Evolutionary conservation across 2,329 filamentous ascomycete genomes (phyloP).

Genomic region (Aureobasidium sp.): DNA sequence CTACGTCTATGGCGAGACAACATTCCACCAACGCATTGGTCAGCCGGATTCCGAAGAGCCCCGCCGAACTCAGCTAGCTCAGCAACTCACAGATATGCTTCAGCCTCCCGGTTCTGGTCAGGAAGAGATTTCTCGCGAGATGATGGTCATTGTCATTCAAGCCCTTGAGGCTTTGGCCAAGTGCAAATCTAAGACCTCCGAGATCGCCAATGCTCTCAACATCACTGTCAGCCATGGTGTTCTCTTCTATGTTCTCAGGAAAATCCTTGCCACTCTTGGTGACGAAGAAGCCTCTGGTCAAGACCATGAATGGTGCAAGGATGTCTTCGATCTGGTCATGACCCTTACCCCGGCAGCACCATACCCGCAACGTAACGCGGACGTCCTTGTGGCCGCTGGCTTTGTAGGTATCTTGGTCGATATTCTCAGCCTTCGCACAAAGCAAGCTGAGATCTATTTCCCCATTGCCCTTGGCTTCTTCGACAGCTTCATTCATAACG

Average conservation of each 20-base stretch:
- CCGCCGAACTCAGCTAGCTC: conserved; percentile 78
- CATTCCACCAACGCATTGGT: conserved; percentile 80
- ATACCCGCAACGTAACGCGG: conserved; percentile 58
- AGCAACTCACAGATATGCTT: conserved; percentile 86
- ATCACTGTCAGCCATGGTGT: conserved; percentile 96
- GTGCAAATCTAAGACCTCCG: conserved; percentile 66
- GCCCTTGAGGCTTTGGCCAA: conserved; percentile 80
- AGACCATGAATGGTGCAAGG: conserved; percentile 85
- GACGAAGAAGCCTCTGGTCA: conserved; percentile 53
- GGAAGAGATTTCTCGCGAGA: conserved; percentile 59
- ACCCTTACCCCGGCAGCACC: conserved; percentile 58
- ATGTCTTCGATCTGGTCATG: conserved; percentile 79
- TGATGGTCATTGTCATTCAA: conserved; percentile 76
- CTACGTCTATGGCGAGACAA: conserved; percentile 75
- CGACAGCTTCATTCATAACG: conserved; percentile 75
- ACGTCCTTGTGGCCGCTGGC: conserved; percentile 80
- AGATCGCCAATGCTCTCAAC: conserved; percentile 85
- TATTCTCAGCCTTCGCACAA: conserved; percentile 74
- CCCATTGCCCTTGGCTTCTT: conserved; percentile 80
- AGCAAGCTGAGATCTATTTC: conserved; percentile 74
- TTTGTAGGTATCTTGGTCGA: conserved; percentile 87
- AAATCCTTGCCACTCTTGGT: conserved; percentile 77
- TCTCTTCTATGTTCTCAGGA: conserved; percentile 84
- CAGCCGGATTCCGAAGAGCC: conserved; percentile 86
- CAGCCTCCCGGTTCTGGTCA: conserved; percentile 70